Evolutionary conservation across 192 early-diverging fungal genomes (phyloP).

Genomic region (Haplosporangium gracile): DNA sequence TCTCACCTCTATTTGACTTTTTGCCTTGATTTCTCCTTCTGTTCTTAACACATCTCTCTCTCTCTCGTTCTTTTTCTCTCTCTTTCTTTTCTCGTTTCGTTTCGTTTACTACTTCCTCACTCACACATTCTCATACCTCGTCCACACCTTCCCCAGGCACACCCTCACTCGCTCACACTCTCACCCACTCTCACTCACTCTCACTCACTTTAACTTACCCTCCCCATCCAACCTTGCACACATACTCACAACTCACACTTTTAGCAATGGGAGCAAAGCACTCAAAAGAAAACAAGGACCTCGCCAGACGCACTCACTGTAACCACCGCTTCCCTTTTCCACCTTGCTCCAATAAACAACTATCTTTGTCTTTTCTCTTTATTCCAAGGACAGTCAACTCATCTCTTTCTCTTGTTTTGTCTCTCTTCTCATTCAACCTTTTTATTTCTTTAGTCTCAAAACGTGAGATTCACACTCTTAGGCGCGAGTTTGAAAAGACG

Average conservation of each 20-base stretch:
- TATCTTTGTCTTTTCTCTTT: background rate
- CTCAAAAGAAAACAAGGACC: constrained; percentile 65
- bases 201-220: background rate
- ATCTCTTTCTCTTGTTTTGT: background rate
- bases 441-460: constrained; percentile 52
- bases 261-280: constrained; percentile 62
- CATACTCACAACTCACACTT: background rate
- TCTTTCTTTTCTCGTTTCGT: too few relatives aligned
- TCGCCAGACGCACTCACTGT: constrained; percentile 66
- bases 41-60: background rate
- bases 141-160: background rate
- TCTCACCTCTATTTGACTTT: too few relatives aligned
- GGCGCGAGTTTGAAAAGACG: constrained; percentile 62
- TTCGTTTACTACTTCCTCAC: background rate
- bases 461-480: constrained; percentile 62
- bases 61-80: background rate
- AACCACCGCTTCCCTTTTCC: background rate
- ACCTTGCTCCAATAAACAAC: background rate
- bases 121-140: background rate
- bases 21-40: background rate
- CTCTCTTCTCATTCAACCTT: background rate
- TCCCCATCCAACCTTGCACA: background rate
- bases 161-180: too few relatives aligned
- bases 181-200: background rate
- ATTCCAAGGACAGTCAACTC: background rate